Evolutionary conservation across 2,329 filamentous ascomycete species (phyloP).

Genomic region (Trichophaea hybrida): DNA sequence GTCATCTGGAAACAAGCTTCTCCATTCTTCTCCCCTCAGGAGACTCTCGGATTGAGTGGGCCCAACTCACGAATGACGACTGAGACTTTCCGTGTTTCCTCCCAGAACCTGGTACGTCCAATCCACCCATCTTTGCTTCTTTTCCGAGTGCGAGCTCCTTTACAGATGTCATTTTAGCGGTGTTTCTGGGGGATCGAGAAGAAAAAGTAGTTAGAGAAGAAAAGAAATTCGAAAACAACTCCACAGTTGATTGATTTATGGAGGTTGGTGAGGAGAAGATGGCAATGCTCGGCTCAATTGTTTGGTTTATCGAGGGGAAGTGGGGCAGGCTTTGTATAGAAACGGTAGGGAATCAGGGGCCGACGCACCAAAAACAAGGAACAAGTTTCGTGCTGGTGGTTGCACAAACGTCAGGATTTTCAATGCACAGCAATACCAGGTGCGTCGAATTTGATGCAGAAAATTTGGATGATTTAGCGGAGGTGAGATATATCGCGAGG

Average conservation of each 20-base stretch:
- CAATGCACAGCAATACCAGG: background rate
- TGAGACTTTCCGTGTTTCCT: constrained; percentile 43
- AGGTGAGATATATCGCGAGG: background rate
- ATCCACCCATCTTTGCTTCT: constrained; percentile 3
- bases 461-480: background rate
- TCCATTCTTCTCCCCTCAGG: background rate
- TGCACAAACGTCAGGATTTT: background rate
- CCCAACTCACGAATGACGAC: constrained; percentile 40
- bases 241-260: no score
- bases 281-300: background rate
- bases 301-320: background rate
- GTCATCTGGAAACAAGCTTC: background rate
- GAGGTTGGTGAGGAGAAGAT: background rate
- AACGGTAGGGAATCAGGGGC: background rate
- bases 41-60: background rate
- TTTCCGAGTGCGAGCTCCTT: constrained; percentile 10
- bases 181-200: background rate
- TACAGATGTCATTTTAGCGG: constrained; percentile 12
- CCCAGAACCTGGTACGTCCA: constrained; percentile 31
- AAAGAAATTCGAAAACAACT: background rate
- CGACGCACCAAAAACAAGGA: background rate
- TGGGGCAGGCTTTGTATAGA: background rate
- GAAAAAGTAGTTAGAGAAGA: background rate
- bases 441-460: background rate
- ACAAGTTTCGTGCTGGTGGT: background rate